These are phyloP conservation scores for Nevesoporus exiguus DNA, from an alignment of 768 basidiomycete genomes.

Conservation along the genomic window DNA sequence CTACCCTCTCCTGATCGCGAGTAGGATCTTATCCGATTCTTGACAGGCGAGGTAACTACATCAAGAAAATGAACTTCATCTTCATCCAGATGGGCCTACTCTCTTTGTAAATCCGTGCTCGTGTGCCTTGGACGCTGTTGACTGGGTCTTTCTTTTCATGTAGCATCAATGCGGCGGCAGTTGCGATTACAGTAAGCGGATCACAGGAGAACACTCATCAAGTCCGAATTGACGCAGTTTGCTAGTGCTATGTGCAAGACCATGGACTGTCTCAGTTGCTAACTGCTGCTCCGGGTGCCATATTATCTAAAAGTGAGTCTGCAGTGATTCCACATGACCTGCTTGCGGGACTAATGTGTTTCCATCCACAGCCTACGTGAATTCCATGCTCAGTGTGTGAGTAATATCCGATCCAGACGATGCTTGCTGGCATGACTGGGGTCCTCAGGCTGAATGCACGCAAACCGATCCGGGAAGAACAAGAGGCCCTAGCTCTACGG, in stretches of 20 bases:
- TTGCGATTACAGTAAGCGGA: conserved; percentile 13
- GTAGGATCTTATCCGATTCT: neutral
- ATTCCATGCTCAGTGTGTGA: conserved; percentile 26
- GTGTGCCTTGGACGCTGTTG: neutral
- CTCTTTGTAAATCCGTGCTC: neutral
- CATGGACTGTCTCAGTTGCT: neutral
- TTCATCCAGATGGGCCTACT: too few species aligned
- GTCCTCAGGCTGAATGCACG: conserved; percentile 15
- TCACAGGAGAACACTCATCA: neutral
- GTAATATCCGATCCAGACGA: neutral
- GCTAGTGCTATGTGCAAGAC: conserved; percentile 18
- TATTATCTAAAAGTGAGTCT: conserved; percentile 20
- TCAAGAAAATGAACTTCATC: too few species aligned
- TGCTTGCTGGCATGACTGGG: neutral
- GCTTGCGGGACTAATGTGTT: neutral
- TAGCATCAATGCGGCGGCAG: conserved; percentile 11
- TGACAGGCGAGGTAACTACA: conserved; percentile 1
- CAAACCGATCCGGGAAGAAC: conserved; percentile 17
- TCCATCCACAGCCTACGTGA: conserved; percentile 16
- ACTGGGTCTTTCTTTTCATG: neutral
- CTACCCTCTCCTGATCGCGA: neutral
- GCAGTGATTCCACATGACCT: neutral
- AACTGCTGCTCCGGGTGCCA: conserved; percentile 3
- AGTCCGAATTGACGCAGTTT: neutral
- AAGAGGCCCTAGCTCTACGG: neutral